Evolutionary conservation across 2,329 filamentous ascomycete species (phyloP), one percentile per base, ranked within the genome.

Genomic region (Thielaviopsis cerberus): DNA sequence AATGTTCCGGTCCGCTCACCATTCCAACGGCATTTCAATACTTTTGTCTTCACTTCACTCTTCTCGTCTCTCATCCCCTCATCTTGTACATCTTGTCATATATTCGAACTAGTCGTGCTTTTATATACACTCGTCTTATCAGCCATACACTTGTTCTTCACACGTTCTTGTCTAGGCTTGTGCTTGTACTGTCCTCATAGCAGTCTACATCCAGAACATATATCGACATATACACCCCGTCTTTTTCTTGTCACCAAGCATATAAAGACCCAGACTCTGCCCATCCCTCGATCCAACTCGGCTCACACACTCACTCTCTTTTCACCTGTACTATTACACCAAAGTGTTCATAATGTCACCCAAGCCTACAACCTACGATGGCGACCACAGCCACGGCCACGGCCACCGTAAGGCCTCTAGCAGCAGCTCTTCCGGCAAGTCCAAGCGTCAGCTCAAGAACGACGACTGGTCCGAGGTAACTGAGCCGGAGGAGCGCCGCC

Each of bases 381-480:
- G 41, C 41, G 20, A 22, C 41, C 41, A 48, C 41, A 22, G n/a
- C n/a, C 41, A 48, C n/a, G 8, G n/a, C n/a, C 41, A 48, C 41
- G 20, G 41, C n/a, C 41, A 48, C n/a, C 41, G 41, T n/a, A 48
- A 48, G 41, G 24, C 7, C 22, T 48, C 54, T 15, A 37, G 54
- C 37, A 45, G 37, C 17, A 34, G 54, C 20, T 57, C 58, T 20
- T 25, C 51, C 11, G 41, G 26, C 54, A 76, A 72, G 62, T 67
- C 72, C 4, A 71, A 70, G 63, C 65, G 64, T 30, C 54, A 67
- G 22, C 53, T 57, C 23, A 76, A 75, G 62, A 71, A 71, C 2
- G 76, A 85, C 62, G 80, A 87, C 69, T 89, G 85, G 85, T 74
- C 78, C 26, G 77, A 82, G 0, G 76, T 88, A 51, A 78, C 77